Percentiles rank a stretch among this genome's conserved stretches.
Conservation (phyloP, 768 basidiomycete species). For the Asterophora parasitica region DNA sequence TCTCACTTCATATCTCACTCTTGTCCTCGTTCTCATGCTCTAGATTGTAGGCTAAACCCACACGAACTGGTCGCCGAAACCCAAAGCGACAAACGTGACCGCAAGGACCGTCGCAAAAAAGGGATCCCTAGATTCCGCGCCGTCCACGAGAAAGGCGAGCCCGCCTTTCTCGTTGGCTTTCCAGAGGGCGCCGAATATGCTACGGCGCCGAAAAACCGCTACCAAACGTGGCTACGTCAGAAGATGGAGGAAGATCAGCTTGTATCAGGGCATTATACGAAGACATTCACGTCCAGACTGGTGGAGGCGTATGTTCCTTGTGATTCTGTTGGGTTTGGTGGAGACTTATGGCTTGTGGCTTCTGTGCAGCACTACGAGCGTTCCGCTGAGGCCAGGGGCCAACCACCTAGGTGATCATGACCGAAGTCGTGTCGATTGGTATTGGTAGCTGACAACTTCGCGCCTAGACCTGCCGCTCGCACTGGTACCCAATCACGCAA, state of each 20-base stretch:
- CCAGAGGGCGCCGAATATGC: slow-evolving; percentile 37
- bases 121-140: slow-evolving; percentile 48
- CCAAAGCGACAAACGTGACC: slow-evolving; percentile 27
- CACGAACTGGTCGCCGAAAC: slow-evolving; percentile 35
- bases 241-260: slow-evolving; percentile 32
- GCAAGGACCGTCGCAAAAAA: slow-evolving; percentile 28
- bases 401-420: slow-evolving; percentile 41
- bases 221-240: slow-evolving; percentile 32
- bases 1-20: neutral
- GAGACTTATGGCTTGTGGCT: neutral
- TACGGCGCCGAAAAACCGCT: slow-evolving; percentile 40
- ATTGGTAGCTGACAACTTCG: neutral
- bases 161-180: slow-evolving; percentile 40
- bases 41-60: slow-evolving; percentile 50
- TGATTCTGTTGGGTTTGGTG: neutral
- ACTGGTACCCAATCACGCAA: slow-evolving; percentile 32
- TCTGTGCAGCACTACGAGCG: slow-evolving; percentile 39
- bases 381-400: slow-evolving; percentile 49
- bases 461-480: slow-evolving; percentile 37
- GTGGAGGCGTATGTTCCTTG: slow-evolving; percentile 47
- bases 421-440: neutral
- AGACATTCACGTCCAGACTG: slow-evolving; percentile 29
- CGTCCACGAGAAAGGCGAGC: slow-evolving; percentile 12
- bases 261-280: slow-evolving; percentile 50
- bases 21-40: neutral